Base-by-base conservation (phyloP, 768 basidiomycete genomes). In the Kwoniella heveanensis region DNA sequence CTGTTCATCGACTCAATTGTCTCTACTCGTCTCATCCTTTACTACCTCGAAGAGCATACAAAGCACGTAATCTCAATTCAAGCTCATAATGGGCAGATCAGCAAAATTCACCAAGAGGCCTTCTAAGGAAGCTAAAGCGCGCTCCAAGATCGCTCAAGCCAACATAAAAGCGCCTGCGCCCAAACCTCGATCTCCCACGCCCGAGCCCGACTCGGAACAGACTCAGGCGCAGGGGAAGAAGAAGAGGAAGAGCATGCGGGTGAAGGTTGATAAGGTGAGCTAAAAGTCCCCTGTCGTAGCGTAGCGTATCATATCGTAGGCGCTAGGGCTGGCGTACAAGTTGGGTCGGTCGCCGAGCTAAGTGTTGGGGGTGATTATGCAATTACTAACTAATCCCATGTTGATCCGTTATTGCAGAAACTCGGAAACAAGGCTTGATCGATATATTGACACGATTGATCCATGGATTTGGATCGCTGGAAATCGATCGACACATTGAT, bases 41-140 rank as follows among this genome's bases (percentile, higher is more conserved):
- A n/a, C n/a, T n/a, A n/a, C n/a, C n/a, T n/a, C n/a, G n/a, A n/a
- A n/a, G n/a, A n/a, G n/a, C n/a, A n/a, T n/a, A n/a, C n/a, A n/a
- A n/a, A n/a, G n/a, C n/a, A n/a, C n/a, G n/a, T n/a, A n/a, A n/a
- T n/a, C n/a, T n/a, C n/a, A n/a, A n/a, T n/a, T n/a, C n/a, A n/a
- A n/a, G n/a, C n/a, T n/a, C 26, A 60, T 21, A 9, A 74, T 74
- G 72, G 72, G 72, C 1, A 50, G 72, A 60, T 69, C 67, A 36
- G 72, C 72, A 17, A 74, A 74, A 52, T 63, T 74, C 57, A 65
- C 64, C 19, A 74, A 74, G 44, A 46, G 72, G 46, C 72, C 72
- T 9, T 64, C 72, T 1, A 66, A 71, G 51, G 62, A 74, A 27
- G 67, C 68, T 22, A 73, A 73, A 57, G 67, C 65, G 19, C 57